Conservation (phyloP, 768 basidiomycete genomes). For the Hysterangium stoloniferum region DNA sequence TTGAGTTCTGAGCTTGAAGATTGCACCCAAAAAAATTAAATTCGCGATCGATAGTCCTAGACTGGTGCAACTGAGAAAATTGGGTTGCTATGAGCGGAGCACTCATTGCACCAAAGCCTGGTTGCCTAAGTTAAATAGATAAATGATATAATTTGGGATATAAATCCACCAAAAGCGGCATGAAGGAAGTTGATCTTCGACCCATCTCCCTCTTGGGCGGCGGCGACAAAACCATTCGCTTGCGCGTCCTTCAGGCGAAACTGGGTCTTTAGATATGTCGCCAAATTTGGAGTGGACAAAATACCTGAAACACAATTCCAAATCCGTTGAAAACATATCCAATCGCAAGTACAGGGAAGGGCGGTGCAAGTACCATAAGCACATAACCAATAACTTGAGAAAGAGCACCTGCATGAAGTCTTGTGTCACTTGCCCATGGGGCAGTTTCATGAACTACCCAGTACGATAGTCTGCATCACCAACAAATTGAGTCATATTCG, state of each 20-base stretch:
- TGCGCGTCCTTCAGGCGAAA: conserved; percentile 34
- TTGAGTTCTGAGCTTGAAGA: conserved; percentile 65
- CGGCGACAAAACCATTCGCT: conserved; percentile 38
- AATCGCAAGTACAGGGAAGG: conserved; percentile 38
- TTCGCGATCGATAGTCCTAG: conserved; percentile 60
- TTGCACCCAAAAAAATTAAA: conserved; percentile 37
- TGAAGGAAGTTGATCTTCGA: conserved; percentile 37
- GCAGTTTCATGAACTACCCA: conserved; percentile 21
- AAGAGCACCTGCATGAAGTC: conserved; percentile 19
- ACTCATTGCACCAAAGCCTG: conserved; percentile 28
- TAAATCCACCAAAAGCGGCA: conserved; percentile 24
- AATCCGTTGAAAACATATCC: conserved; percentile 38
- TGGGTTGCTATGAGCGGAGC: conserved; percentile 77
- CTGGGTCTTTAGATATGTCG: neutral
- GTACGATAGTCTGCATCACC: conserved; percentile 28
- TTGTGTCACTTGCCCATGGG: conserved; percentile 12
- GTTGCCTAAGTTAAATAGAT: neutral
- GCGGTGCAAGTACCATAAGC: conserved; percentile 34
- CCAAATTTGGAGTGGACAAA: neutral
- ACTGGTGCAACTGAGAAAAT: conserved; percentile 57
- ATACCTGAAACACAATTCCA: conserved; percentile 41
- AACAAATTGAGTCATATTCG: neutral
- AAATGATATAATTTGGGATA: neutral
- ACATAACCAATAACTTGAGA: conserved; percentile 26
- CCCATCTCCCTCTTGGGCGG: conserved; percentile 30